These are phyloP conservation scores for Physcomitrium patens DNA, from an alignment of 225 moss, liverwort and hornwort genomes.

Conservation along the genomic window DNA sequence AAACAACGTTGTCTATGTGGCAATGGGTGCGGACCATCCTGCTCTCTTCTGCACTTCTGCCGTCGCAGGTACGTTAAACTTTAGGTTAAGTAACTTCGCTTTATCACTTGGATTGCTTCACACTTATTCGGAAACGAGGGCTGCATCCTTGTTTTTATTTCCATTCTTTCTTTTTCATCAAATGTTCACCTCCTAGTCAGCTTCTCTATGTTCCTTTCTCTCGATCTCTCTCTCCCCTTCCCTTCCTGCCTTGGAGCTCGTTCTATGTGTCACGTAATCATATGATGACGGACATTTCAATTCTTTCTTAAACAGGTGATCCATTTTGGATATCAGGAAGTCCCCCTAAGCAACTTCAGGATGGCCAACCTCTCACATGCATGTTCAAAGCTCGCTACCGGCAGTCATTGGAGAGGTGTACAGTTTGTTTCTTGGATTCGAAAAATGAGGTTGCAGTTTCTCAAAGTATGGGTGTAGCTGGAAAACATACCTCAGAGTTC, in stretches of 20 bases:
- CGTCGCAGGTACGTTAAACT: conserved; percentile 65
- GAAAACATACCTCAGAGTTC: conserved; percentile 52
- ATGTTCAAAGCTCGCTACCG: conserved; percentile 88
- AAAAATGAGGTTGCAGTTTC: conserved; percentile 39
- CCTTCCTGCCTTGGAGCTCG: neutral
- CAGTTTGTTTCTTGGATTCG: conserved; percentile 62
- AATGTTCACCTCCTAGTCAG: neutral
- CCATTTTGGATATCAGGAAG: conserved; percentile 80
- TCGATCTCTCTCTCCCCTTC: neutral
- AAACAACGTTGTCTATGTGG: conserved; percentile 77
- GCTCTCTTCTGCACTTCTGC: conserved; percentile 83
- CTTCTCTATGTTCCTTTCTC: neutral
- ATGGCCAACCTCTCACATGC: conserved; percentile 67
- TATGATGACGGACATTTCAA: neutral
- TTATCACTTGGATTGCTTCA: neutral
- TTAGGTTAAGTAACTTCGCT: conserved; percentile 1
- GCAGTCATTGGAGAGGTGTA: conserved; percentile 72
- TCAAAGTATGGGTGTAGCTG: conserved; percentile 63
- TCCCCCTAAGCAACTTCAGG: conserved; percentile 59
- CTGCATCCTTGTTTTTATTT: neutral
- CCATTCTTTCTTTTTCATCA: neutral
- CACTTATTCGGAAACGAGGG: neutral
- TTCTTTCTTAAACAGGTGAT: conserved; percentile 56
- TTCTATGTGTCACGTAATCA: neutral
- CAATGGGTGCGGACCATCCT: conserved; percentile 74